A percentile compares a stretch with the other conserved stretches of the same genome.
Conservation (phyloP, 106 monocot species). For the Dendrobium nobile region DNA sequence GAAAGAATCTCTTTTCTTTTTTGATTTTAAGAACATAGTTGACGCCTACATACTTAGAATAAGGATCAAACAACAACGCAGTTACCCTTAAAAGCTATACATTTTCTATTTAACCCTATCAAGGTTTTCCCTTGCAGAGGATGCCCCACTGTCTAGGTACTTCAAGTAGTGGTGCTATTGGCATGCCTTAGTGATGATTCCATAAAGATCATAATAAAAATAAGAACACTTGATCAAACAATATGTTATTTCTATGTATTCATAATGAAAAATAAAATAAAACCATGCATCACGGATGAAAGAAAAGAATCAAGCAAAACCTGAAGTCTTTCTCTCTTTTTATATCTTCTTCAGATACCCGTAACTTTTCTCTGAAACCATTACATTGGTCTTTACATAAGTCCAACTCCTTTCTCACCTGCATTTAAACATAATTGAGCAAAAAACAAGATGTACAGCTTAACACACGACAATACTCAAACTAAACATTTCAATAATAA, state of each 20-base stretch:
- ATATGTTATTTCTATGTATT: background rate
- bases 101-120: too few relatives aligned
- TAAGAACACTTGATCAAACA: background rate
- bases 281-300: background rate
- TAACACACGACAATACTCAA: background rate
- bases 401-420: conserved; percentile 50
- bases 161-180: too few relatives aligned
- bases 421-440: background rate
- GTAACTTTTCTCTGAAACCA: conserved; percentile 18
- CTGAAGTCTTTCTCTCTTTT: conserved; percentile 24
- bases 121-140: too few relatives aligned
- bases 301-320: conserved; percentile 10
- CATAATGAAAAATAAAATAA: background rate
- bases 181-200: too few relatives aligned
- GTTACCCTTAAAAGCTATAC: too few relatives aligned
- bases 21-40: too few relatives aligned
- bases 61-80: too few relatives aligned
- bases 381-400: conserved; percentile 36
- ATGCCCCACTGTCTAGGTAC: too few relatives aligned
- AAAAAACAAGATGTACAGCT: background rate
- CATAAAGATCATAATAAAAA: background rate
- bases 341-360: conserved; percentile 18
- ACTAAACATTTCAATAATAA: background rate
- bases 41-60: too few relatives aligned
- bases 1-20: too few relatives aligned